Evolutionary conservation across 2,329 filamentous ascomycete genomes (phyloP).

Genomic region (Colletotrichum simmondsii): DNA sequence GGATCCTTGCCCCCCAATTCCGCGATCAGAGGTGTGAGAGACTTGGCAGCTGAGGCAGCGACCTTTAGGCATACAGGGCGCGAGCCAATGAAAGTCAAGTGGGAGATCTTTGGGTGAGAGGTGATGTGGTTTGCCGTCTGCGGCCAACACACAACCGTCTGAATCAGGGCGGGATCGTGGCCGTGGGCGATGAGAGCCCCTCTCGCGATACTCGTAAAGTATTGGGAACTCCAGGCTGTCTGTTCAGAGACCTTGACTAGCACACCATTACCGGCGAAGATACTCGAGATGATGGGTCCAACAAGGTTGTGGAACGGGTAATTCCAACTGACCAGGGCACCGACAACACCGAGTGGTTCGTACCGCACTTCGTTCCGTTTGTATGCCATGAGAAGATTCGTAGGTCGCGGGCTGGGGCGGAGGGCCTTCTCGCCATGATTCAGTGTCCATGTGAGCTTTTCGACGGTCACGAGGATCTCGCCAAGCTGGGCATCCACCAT

Average conservation of each 20-base stretch:
- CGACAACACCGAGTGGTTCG: slow-evolving; percentile 92
- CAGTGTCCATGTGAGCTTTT: slow-evolving; percentile 96
- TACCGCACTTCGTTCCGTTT: slow-evolving; percentile 92
- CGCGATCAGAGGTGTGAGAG: slow-evolving; percentile 87
- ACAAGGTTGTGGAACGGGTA: slow-evolving; percentile 97
- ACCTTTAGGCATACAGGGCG: slow-evolving; percentile 88
- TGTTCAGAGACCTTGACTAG: slow-evolving; percentile 95
- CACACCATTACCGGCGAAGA: slow-evolving; percentile 92
- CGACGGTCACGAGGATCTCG: slow-evolving; percentile 91
- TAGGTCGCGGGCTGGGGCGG: slow-evolving; percentile 77
- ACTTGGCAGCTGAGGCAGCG: slow-evolving; percentile 84
- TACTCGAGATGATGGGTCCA: slow-evolving; percentile 86
- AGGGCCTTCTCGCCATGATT: slow-evolving; percentile 88
- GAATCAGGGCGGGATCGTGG: slow-evolving; percentile 83
- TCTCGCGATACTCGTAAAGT: slow-evolving; percentile 83
- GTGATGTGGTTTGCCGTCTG: slow-evolving; percentile 83
- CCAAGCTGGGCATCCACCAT: slow-evolving; percentile 93
- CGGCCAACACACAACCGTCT: slow-evolving; percentile 90
- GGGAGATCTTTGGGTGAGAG: slow-evolving; percentile 83
- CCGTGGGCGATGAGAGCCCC: slow-evolving; percentile 85
- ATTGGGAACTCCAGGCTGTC: slow-evolving; percentile 90
- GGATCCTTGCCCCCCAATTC: slow-evolving; percentile 97
- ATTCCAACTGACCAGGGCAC: slow-evolving; percentile 96
- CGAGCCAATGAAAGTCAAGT: slow-evolving; percentile 97
- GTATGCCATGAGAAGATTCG: slow-evolving; percentile 93